Evolutionary conservation across 495 filamentous ascomycete species (phyloP), one percentile per base, ranked within the genome.

Genomic region (Niebla homalea): DNA sequence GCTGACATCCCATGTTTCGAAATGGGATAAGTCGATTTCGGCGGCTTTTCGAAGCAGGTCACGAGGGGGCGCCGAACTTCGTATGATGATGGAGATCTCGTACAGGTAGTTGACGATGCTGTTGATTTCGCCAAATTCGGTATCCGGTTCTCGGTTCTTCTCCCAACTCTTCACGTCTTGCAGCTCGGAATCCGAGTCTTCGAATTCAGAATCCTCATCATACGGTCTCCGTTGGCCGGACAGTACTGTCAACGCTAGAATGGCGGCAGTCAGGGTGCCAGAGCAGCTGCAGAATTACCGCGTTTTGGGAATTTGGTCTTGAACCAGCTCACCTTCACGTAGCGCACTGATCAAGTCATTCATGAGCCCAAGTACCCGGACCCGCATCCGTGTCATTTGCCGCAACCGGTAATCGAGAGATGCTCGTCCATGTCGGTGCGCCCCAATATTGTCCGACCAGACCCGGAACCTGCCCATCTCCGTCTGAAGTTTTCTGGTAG

Each of bases 11-110:
- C 50, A 25, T 46, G 43, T 50, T 43, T 63, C 54, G 44, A 51
- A 46, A 45, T 60, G 53, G 20, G 58, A 56, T 19, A 54, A 36
- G 18, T 54, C 46, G 46, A 57, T 22, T 19, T 50, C 53, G 45
- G 55, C 49, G 42, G 57, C 46, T 36, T 57, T 57, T 44, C 60
- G 37, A 37, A 56, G 63, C 29, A 61, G 54, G 48, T 63, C 63
- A 26, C 25, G 25, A 25, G 62, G 57, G 0, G 57, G 53, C 11
- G 64, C 59, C 3, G 65, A 61, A 22, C n/a, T 48, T 36, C 46
- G 46, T 39, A 48, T 48, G 16, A 32, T 18, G 22, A 48, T 48
- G n/a, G 46, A 48, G 16, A 48, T 22, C 18, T 32, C 29, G 22
- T 23, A 38, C n/a, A 48, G 32, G 32, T 16, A 38, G 16, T 16